Evolutionary conservation across 371 early-diverging fungal species (phyloP), one percentile per base, ranked within the genome.

Genomic region (Syncephalastrum monosporum): DNA sequence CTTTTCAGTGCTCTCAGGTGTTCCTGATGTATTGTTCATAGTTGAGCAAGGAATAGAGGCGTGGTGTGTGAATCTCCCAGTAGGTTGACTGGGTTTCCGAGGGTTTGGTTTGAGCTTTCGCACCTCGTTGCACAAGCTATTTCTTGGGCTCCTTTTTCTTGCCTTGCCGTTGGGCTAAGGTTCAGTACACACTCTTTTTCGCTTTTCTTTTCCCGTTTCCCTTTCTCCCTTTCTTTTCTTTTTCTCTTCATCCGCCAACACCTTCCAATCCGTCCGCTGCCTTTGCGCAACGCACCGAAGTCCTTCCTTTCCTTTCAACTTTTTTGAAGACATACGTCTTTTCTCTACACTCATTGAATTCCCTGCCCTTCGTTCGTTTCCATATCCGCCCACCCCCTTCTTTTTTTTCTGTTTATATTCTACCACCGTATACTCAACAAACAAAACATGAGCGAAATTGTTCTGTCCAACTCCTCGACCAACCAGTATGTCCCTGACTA

Each of bases 381-480:
- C 38, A 16, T 19, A 49, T 41, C 60, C 27, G 24, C 47, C 55
- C 53, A 57, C 62, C 51, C 56, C 51, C 23, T 38, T 42, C 23
- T 38, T 42, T 43, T 52, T 42, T 29, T 57, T 53, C 45, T 50
- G 42, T 48, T 17, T 45, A 15, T 50, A 25, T 38, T 25, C 33
- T 41, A n/a, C 42, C 25, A 41, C 7, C 42, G 13, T 14, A 25
- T 46, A 29, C 24, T 23, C 48, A 50, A 17, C 51, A 23, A 16
- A 50, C 44, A 29, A 54, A n/a, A 21, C 42, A 74, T 74, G 75
- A 74, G 69, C 53, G 75, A 74, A 59, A 68, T 71, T 25, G 55
- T 64, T 43, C 59, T 73, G 50, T 57, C 74, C 48, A 72, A 60
- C 45, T 38, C 60, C 47, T 27, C 57, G 51, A 6, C 48, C n/a